Evolutionary conservation across 495 filamentous ascomycete genomes (phyloP).

Genomic region (Penicillium parvum): DNA sequence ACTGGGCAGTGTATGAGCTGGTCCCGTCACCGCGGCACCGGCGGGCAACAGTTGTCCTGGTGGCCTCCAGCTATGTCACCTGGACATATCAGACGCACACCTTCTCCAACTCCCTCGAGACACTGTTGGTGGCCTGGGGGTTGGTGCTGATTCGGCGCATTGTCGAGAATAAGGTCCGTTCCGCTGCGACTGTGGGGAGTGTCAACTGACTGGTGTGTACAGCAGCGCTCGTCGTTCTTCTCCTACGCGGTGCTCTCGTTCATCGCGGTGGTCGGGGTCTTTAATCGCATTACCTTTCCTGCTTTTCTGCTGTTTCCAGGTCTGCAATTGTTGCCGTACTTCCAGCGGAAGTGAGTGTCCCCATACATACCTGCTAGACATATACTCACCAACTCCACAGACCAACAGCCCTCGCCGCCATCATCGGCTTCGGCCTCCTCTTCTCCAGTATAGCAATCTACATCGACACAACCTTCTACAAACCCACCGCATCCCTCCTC

Average conservation of each 20-base stretch:
- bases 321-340: slow-evolving; percentile 77
- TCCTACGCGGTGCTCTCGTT: slow-evolving; percentile 73
- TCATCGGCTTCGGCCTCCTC: slow-evolving; percentile 54
- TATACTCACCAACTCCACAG: slow-evolving; percentile 39
- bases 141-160: slow-evolving; percentile 87
- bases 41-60: slow-evolving; percentile 66
- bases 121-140: slow-evolving; percentile 84
- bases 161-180: slow-evolving; percentile 62
- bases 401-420: slow-evolving; percentile 61
- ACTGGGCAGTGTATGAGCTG: slow-evolving; percentile 94
- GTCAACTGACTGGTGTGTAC: slow-evolving; percentile 14
- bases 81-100: slow-evolving; percentile 99
- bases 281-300: slow-evolving; percentile 96
- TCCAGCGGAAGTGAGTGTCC: slow-evolving; percentile 64
- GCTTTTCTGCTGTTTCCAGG: slow-evolving; percentile 81
- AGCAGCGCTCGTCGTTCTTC: slow-evolving; percentile 70
- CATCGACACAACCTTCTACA: slow-evolving; percentile 82
- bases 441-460: slow-evolving; percentile 69
- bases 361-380: background rate
- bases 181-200: slow-evolving; percentile 3
- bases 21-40: slow-evolving; percentile 70
- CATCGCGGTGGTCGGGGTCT: slow-evolving; percentile 76
- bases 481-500: slow-evolving; percentile 48
- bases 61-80: slow-evolving; percentile 94
- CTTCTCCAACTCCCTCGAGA: slow-evolving; percentile 97